phyloP scores from a whole-genome alignment of 2,329 filamentous ascomycete genomes.

The Diatrype stigma region DNA sequence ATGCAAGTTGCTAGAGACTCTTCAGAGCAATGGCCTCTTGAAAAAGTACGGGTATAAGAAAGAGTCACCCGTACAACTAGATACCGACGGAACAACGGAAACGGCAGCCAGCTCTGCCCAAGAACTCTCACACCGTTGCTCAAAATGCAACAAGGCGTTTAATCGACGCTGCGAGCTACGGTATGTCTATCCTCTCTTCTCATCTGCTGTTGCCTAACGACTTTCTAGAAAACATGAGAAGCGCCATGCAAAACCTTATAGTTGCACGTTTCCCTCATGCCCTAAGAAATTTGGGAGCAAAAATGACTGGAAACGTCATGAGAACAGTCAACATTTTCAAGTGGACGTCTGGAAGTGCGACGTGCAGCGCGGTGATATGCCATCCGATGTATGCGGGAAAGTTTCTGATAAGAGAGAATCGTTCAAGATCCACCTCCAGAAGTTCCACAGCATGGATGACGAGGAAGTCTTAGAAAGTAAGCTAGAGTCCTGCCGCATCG shows the following conservation, averaged over 20 bases:
- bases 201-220: constrained; percentile 15
- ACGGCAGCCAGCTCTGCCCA: constrained; percentile 4
- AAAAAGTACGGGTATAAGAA: constrained; percentile 20
- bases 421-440: constrained; percentile 59
- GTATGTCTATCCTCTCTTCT: constrained; percentile 32
- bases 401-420: constrained; percentile 54
- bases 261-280: constrained; percentile 71
- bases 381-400: constrained; percentile 46
- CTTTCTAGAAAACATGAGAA: constrained; percentile 72
- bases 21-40: constrained; percentile 21
- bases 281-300: constrained; percentile 80
- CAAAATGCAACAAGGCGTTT: constrained; percentile 43
- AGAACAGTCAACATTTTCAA: constrained; percentile 72
- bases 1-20: constrained; percentile 17
- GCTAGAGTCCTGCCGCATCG: constrained; percentile 54
- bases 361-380: constrained; percentile 23
- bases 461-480: constrained; percentile 34
- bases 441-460: constrained; percentile 40
- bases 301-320: constrained; percentile 91
- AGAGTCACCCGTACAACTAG: constrained; percentile 8
- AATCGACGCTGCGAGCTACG: constrained; percentile 52
- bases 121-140: constrained; percentile 28
- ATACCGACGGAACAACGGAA: constrained; percentile 11
- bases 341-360: constrained; percentile 70
- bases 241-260: constrained; percentile 75